A percentile compares a stretch with the other conserved stretches of the same genome.
phyloP scores from a whole-genome alignment of 23 red algal genomes.

The Gracilaria vermiculophylla region DNA sequence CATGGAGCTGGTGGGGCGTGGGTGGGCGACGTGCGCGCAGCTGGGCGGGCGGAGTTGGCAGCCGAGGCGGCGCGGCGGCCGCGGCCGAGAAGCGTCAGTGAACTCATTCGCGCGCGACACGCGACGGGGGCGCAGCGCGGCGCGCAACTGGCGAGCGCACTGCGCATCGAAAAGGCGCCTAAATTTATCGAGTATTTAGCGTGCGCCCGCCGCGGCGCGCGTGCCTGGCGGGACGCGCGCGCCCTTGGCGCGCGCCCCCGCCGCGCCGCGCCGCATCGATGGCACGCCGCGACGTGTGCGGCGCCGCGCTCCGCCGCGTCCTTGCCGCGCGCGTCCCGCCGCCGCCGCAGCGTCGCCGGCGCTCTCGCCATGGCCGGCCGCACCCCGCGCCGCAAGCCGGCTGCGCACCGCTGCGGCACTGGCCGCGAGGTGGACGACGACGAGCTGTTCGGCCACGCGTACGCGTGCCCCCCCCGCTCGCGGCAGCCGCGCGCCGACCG shows the following conservation, averaged over 20 bases:
- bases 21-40: no score
- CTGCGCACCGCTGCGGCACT: neutral
- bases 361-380: neutral
- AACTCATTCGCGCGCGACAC: no score
- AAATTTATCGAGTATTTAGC: conserved; percentile 16
- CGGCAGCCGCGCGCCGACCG: neutral
- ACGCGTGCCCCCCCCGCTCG: neutral
- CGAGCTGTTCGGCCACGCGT: neutral
- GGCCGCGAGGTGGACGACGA: conserved; percentile 30
- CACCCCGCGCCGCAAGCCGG: neutral
- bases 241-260: no score
- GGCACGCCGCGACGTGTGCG: neutral
- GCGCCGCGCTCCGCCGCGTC: neutral
- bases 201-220: neutral
- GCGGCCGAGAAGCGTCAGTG: no score
- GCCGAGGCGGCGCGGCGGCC: no score
- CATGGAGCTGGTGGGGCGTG: no score
- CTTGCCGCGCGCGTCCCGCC: no score
- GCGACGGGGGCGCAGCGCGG: no score
- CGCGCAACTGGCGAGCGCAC: neutral
- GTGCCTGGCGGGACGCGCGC: neutral
- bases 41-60: no score
- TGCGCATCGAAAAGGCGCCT: neutral
- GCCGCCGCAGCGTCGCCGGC: neutral
- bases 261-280: neutral